These are phyloP conservation scores for Ophiocordyceps camponoti-saundersi DNA, from an alignment of 2,329 filamentous ascomycete species.

Conservation along the genomic window DNA sequence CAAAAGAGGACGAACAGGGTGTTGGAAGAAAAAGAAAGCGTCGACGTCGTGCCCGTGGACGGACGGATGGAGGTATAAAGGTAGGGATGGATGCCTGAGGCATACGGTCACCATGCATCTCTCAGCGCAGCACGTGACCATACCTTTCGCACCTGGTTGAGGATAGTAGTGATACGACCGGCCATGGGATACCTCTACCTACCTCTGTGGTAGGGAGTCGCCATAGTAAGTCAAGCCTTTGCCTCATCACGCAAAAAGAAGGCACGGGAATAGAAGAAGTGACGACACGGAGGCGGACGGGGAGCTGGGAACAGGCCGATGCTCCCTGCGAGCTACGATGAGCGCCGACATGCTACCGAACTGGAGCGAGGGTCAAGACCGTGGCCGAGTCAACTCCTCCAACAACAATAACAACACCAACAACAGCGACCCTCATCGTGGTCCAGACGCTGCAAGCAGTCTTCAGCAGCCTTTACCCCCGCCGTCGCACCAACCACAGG, in stretches of 20 bases:
- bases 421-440: conserved; percentile 4
- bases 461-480: not conserved
- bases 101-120: not conserved
- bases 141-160: not conserved
- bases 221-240: too few relatives aligned
- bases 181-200: too few relatives aligned
- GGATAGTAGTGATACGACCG: too few relatives aligned
- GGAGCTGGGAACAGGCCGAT: not conserved
- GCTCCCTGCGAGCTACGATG: not conserved
- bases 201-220: not conserved
- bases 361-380: not conserved
- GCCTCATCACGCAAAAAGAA: not conserved
- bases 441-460: not conserved
- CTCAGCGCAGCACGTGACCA: not conserved
- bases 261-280: not conserved
- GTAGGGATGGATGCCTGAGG: not conserved
- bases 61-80: too few relatives aligned
- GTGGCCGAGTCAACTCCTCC: conserved; percentile 1
- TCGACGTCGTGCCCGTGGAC: not conserved
- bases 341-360: not conserved
- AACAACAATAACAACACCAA: conserved; percentile 2
- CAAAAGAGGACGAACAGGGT: not conserved
- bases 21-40: not conserved
- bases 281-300: not conserved
- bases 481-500: conserved; percentile 3